Conservation (phyloP, 768 basidiomycete species). For the Mycena haematopus region DNA sequence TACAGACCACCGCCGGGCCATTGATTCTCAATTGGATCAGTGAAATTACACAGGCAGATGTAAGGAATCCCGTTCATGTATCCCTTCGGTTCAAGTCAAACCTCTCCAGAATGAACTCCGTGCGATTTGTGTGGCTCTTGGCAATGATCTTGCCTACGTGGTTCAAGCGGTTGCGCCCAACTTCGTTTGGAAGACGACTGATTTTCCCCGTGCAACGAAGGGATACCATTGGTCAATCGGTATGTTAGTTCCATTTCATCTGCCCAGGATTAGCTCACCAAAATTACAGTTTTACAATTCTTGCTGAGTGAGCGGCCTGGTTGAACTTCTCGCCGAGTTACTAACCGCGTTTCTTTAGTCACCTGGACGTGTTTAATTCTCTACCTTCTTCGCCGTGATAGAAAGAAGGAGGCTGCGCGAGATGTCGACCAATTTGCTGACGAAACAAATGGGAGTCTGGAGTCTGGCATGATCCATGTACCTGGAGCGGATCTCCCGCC, state of each 20-base stretch:
- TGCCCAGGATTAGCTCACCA: background rate
- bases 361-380: slow-evolving; percentile 21
- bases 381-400: slow-evolving; percentile 23
- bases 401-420: slow-evolving; percentile 9
- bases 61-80: background rate
- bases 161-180: slow-evolving; percentile 32
- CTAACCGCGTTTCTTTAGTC: slow-evolving; percentile 13
- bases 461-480: background rate
- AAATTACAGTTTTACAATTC: slow-evolving; percentile 18
- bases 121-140: slow-evolving; percentile 29
- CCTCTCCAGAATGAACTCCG: slow-evolving; percentile 27
- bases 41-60: slow-evolving; percentile 28
- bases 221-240: slow-evolving; percentile 31
- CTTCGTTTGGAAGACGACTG: slow-evolving; percentile 31
- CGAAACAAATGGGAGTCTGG: slow-evolving; percentile 10
- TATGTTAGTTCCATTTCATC: background rate
- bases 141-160: slow-evolving; percentile 29
- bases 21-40: slow-evolving; percentile 32
- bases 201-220: slow-evolving; percentile 28
- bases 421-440: background rate
- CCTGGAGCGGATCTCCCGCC: background rate
- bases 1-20: slow-evolving; percentile 27
- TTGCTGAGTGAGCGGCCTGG: slow-evolving; percentile 12
- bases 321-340: slow-evolving; percentile 8
- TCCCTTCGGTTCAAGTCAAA: background rate